Conservation (phyloP, 2,329 filamentous ascomycete genomes). For the Chaetomium globosum region DNA sequence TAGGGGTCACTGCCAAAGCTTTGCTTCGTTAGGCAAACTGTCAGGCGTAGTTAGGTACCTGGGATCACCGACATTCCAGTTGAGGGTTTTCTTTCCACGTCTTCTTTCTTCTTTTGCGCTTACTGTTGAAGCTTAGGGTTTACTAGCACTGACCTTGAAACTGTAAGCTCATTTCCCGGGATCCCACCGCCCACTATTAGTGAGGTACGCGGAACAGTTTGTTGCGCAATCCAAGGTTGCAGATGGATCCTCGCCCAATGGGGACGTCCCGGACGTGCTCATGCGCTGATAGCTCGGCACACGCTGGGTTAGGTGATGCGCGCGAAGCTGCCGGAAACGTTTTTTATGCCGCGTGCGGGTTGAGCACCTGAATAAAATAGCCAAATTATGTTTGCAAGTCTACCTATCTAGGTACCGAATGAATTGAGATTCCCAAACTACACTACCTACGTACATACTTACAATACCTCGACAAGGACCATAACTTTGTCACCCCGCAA, state of each 20-base stretch:
- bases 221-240: neutral
- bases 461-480: no score
- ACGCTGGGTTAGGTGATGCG: neutral
- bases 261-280: neutral
- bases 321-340: neutral
- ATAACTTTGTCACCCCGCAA: neutral
- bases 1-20: no score
- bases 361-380: neutral
- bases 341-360: neutral
- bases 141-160: neutral
- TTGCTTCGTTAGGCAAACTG: no score
- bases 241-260: neutral
- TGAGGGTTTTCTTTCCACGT: neutral
- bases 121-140: neutral
- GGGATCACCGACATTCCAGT: neutral
- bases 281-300: neutral
- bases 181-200: slow-evolving; percentile 5
- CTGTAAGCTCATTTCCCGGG: slow-evolving; percentile 19
- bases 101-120: neutral
- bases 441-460: neutral
- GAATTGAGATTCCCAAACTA: neutral
- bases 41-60: neutral
- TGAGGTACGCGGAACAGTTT: no score
- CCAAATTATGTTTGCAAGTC: neutral
- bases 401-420: neutral